Base-by-base conservation (phyloP, 768 basidiomycete genomes). In the Lactifluus piperatus region DNA sequence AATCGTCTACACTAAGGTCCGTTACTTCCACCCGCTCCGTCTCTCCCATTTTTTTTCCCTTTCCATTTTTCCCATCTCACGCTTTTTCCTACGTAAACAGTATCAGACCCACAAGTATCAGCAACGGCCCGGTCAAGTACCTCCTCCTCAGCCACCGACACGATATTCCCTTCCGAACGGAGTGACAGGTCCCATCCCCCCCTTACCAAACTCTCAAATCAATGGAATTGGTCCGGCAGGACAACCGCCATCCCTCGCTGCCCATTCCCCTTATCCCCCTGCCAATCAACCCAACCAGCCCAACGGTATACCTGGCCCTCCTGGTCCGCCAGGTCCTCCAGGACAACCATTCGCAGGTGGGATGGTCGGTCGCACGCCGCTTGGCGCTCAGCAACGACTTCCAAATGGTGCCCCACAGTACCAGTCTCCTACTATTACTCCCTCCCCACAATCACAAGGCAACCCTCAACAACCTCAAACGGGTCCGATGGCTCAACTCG, bases 1-100 rank as follows among this genome's bases (percentile, higher is more conserved):
- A 24, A 64, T 88, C 69, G 58, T 84, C 36, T 90, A 89, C 68
- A 83, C 80, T 0, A 82, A 85, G 74, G 88, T 87, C 64, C 54
- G 81, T 73, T 26, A 2, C 16, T 5, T 30, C 30, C 20, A 7
- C 29, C 20, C 22, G 1, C 18, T 36, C 29, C 39, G 1, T 43
- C 16, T 18, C 10, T 24, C n/a, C n/a, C n/a, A n/a, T 24, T 1
- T 32, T 41, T 50, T 24, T 26, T 22, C 27, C 13, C 11, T 16
- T 24, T 18, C 27, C 32, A 9, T 32, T 45, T 5, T 22, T 48
- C n/a, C n/a, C 56, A 58, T 43, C 32, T 47, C 18, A 27, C 26
- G 5, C 53, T 46, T 24, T 20, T 36, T 30, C 5, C 18, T 22
- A 47, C 18, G 46, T 22, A 26, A n/a, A 46, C 63, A 75, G 75